Conservation (phyloP, 768 basidiomycete genomes). For the Kwoniella sp. region DNA sequence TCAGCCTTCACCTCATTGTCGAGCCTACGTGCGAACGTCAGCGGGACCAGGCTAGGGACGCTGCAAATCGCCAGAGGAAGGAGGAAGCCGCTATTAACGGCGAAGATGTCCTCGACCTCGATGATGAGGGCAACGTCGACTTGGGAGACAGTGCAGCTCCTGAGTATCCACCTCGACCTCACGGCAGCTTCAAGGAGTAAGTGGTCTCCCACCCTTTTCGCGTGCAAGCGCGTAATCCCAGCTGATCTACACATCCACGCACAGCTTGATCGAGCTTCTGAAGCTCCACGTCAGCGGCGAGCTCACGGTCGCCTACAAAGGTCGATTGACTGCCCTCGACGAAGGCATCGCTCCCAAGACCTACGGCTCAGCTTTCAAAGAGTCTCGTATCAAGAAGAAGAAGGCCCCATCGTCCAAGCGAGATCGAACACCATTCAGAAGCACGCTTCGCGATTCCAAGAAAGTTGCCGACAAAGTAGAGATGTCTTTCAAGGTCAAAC, state of each 20-base stretch:
- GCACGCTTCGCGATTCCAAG: conserved; percentile 8
- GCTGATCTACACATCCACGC: neutral
- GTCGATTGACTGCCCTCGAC: conserved; percentile 22
- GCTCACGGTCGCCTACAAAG: conserved; percentile 49
- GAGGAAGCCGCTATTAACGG: conserved; percentile 9
- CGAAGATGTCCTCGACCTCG: conserved; percentile 23
- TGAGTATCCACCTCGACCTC: conserved; percentile 52
- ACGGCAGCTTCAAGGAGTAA: conserved; percentile 75
- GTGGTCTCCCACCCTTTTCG: neutral
- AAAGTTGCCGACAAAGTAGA: neutral
- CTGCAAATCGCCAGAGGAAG: conserved; percentile 3
- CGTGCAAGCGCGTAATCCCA: neutral
- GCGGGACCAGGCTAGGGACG: conserved; percentile 21
- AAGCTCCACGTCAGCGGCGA: conserved; percentile 65
- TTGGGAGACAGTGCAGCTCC: conserved; percentile 22
- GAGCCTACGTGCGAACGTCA: conserved; percentile 59
- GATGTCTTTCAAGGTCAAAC: conserved; percentile 4
- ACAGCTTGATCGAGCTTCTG: conserved; percentile 66
- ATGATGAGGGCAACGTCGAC: conserved; percentile 33
- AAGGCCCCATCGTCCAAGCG: conserved; percentile 6
- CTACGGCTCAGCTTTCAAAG: conserved; percentile 13
- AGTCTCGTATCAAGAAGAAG: conserved; percentile 14
- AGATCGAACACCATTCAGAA: conserved; percentile 18
- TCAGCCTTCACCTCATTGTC: conserved; percentile 61
- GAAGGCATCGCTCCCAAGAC: conserved; percentile 27